These are phyloP conservation scores for Cucurbita maxima DNA, from an alignment of 306 rosid species.

Conservation along the genomic window DNA sequence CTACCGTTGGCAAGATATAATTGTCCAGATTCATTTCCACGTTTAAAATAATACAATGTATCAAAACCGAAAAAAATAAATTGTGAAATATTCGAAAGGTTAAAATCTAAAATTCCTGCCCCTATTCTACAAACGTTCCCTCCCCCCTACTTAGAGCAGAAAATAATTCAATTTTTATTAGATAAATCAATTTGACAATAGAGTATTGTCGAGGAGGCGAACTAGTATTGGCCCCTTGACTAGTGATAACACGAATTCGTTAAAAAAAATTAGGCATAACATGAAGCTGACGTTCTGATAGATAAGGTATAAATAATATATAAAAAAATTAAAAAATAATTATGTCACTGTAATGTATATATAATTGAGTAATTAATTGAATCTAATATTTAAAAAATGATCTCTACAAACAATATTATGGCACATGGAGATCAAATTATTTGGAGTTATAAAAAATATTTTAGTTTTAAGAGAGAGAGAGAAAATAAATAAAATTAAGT, in stretches of 20 bases:
- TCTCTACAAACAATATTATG: neutral
- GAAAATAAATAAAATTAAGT: neutral
- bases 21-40: neutral
- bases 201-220: neutral
- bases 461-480: neutral
- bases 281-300: neutral
- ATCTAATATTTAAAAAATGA: neutral
- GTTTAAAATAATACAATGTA: neutral
- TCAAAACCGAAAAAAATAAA: fast-evolving
- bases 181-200: neutral
- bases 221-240: neutral
- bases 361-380: neutral
- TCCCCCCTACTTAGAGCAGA: neutral
- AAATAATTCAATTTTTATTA: neutral
- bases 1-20: neutral
- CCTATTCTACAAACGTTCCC: neutral
- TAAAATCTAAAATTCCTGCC: too few species aligned
- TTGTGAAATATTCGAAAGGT: neutral
- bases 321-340: too few species aligned
- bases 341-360: too few species aligned
- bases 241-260: neutral
- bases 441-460: neutral
- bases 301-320: neutral
- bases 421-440: conserved; percentile 5
- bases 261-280: neutral